Base-by-base conservation (phyloP, 2,329 filamentous ascomycete species). In the Thermothelomyces thermophilus region DNA sequence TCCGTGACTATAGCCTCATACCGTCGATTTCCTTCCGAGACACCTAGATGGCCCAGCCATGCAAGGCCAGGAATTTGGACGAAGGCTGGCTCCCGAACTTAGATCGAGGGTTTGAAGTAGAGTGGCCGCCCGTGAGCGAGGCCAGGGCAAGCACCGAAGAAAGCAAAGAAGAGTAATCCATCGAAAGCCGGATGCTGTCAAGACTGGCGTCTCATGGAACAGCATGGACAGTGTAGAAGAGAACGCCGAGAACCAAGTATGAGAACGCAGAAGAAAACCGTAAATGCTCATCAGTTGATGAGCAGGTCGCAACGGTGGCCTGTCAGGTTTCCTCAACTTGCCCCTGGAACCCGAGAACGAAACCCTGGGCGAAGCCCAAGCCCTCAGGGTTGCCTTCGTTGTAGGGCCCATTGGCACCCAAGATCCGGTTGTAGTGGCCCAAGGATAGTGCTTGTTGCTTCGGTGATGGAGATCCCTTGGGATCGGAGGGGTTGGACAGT, bases 161-260 rank as follows among this genome's bases (percentile, higher is more conserved):
- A 37, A 46, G 24, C 30, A 36, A 44, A 49, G 22, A 36, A 41
- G 19, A 46, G 17, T n/a, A 41, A 36, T 26, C 43, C 31, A 20
- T 28, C 49, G 33, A 42, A 26, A 16, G 19, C 33, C 33, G 19
- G 26, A 26, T 41, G 40, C 43, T n/a, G 26, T 24, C 33, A 36
- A 39, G 41, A 45, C 34, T 16, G 34, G 17, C 20, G 28, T 46
- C 37, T 17, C 5, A 24, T 20, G 34, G 19, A 30, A 19, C 22
- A 30, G 30, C 41, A 46, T 19, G 34, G 39, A 33, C 11, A 17
- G 34, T 20, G 20, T 19, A 37, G 36, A 34, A 24, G 33, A 9
- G 19, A 31, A 45, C 24, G 43, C 49, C 43, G 11, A n/a, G n/a
- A 16, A 28, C 47, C 26, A 50, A 31, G n/a, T 35, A 39, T 17